Conservation (phyloP, 2,329 filamentous ascomycete genomes). For the Scedosporium minutisporum region DNA sequence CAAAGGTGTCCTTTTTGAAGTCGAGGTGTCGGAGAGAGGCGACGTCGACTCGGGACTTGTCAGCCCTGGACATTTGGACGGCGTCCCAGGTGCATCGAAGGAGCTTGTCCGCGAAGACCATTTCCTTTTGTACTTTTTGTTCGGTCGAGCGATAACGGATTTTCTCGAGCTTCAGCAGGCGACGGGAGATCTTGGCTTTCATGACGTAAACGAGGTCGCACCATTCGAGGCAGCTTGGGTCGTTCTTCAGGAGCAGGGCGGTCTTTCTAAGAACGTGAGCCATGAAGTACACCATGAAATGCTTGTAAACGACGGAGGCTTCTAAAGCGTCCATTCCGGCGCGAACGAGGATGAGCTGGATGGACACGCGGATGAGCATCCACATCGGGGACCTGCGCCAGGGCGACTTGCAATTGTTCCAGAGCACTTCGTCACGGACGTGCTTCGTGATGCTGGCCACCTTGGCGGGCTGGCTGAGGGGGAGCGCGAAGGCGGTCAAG, state of each 20-base stretch:
- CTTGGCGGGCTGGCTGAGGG: slow-evolving; percentile 19
- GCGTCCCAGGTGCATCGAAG: slow-evolving; percentile 2
- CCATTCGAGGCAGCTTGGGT: not conserved
- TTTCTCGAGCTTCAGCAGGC: slow-evolving; percentile 28
- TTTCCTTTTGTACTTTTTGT: slow-evolving; percentile 4
- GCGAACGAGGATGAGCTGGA: slow-evolving; percentile 28
- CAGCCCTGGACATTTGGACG: not conserved
- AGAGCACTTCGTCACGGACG: slow-evolving; percentile 45
- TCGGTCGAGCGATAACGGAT: not conserved
- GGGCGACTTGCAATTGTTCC: slow-evolving; percentile 19
- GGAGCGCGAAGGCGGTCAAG: slow-evolving; percentile 27
- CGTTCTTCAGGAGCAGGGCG: slow-evolving; percentile 4
- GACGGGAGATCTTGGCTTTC: slow-evolving; percentile 31
- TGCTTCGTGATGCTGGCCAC: slow-evolving; percentile 34
- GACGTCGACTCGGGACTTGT: not conserved
- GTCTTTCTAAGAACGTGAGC: slow-evolving; percentile 21
- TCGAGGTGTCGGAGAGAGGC: slow-evolving; percentile 5
- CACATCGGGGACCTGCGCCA: slow-evolving; percentile 46
- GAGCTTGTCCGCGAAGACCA: slow-evolving; percentile 3
- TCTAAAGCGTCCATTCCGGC: not conserved
- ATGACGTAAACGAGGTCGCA: slow-evolving; percentile 27
- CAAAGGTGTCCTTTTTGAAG: slow-evolving; percentile 12
- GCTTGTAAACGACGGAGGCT: slow-evolving; percentile 31
- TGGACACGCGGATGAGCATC: slow-evolving; percentile 41
- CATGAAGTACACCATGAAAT: slow-evolving; percentile 38